phyloP scores from a whole-genome alignment of 176 grass and related monocot genomes.

The Oryza glumipatula region DNA sequence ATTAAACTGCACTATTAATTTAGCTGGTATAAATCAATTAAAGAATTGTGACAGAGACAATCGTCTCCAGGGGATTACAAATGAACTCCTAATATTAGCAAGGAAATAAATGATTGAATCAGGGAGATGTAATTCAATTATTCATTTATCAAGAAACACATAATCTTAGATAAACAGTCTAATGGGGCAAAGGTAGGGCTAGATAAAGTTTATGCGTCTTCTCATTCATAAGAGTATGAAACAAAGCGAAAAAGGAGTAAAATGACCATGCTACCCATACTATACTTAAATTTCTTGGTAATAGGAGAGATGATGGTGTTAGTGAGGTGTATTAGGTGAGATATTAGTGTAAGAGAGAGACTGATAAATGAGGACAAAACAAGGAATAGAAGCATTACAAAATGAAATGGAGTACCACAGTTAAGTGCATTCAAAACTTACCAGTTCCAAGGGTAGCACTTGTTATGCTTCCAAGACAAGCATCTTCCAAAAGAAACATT shows the following conservation, averaged over 20 bases:
- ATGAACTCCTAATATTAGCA: background rate
- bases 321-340: background rate
- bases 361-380: background rate
- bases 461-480: conserved; percentile 59
- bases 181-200: background rate
- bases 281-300: background rate
- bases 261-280: background rate
- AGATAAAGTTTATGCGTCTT: background rate
- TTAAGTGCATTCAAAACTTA: conserved; percentile 33
- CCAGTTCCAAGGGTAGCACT: conserved; percentile 54
- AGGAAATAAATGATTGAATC: background rate
- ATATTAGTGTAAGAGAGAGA: background rate
- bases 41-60: background rate
- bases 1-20: background rate
- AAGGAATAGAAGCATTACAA: background rate
- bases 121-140: background rate
- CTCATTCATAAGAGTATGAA: background rate
- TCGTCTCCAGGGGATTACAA: background rate
- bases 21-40: background rate
- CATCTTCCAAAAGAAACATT: conserved; percentile 64
- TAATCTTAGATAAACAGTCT: background rate
- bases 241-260: background rate
- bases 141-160: background rate
- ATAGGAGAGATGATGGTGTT: background rate
- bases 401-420: background rate